Evolutionary conservation across 1,284 basidiomycete species (phyloP).

Genomic region (Meira miltonrushii): DNA sequence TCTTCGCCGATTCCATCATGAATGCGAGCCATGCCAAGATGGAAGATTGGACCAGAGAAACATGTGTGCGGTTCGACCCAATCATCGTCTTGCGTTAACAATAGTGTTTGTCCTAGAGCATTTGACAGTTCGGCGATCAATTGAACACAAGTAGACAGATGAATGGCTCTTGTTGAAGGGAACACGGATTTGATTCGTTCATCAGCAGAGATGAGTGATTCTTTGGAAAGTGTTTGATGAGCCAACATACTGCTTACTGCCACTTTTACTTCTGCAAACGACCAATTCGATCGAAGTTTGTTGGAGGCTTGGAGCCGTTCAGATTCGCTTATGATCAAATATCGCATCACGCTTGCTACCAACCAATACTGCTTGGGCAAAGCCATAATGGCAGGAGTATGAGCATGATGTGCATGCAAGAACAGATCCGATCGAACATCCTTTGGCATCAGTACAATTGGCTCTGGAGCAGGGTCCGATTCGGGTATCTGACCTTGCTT

Average conservation of each 20-base stretch:
- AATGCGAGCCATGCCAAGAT: constrained; percentile 2
- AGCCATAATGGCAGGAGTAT: neutral
- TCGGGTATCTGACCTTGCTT: neutral
- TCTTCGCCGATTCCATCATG: neutral
- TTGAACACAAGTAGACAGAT: constrained; percentile 12
- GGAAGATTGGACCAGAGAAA: constrained; percentile 14
- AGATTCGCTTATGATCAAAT: constrained; percentile 3
- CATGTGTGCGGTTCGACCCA: constrained; percentile 4
- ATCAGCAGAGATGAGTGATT: neutral
- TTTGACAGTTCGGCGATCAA: constrained; percentile 10
- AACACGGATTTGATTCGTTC: constrained; percentile 1
- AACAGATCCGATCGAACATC: constrained; percentile 8
- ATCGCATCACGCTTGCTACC: constrained; percentile 10
- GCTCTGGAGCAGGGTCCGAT: constrained; percentile 7
- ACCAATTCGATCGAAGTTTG: constrained; percentile 11
- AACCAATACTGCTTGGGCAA: neutral
- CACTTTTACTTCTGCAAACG: neutral
- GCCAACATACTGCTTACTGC: constrained; percentile 4
- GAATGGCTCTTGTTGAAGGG: constrained; percentile 12
- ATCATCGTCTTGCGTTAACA: constrained; percentile 4
- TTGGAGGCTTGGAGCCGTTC: neutral
- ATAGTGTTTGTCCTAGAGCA: constrained; percentile 1
- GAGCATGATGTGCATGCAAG: constrained; percentile 9
- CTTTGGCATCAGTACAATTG: constrained; percentile 5
- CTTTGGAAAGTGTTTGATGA: neutral